phyloP scores from a whole-genome alignment of 2,329 filamentous ascomycete species.

The Aplosporella prunicola region DNA sequence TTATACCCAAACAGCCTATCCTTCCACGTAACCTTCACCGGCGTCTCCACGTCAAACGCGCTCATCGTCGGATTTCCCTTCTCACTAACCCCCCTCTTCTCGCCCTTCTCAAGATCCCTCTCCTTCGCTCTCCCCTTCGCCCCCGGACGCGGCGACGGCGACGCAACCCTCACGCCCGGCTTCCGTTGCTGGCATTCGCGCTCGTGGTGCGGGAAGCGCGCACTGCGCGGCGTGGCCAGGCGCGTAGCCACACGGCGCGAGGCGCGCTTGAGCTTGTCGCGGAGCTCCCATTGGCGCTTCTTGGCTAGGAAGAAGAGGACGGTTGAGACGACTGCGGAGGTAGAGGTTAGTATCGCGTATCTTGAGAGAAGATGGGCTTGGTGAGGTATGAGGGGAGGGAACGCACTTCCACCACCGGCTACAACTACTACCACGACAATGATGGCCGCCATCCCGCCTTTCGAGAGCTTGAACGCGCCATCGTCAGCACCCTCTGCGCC shows the following conservation, averaged over 20 bases:
- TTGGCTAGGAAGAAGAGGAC: slow-evolving; percentile 72
- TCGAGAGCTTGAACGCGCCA: slow-evolving; percentile 54
- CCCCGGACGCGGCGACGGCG: slow-evolving; percentile 22
- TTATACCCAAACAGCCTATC: slow-evolving; percentile 9
- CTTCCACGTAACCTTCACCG: slow-evolving; percentile 15
- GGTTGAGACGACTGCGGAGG: slow-evolving; percentile 48
- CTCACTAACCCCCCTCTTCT: neutral
- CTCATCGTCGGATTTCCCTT: slow-evolving; percentile 21
- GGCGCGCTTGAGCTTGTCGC: slow-evolving; percentile 61
- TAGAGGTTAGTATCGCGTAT: slow-evolving; percentile 13
- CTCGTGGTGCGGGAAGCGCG: too few relatives aligned
- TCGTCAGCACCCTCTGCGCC: slow-evolving; percentile 57
- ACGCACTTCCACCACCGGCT: slow-evolving; percentile 53
- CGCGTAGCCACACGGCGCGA: slow-evolving; percentile 38
- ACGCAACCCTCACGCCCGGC: slow-evolving; percentile 27
- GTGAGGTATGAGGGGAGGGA: slow-evolving; percentile 9
- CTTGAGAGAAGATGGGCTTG: too few relatives aligned
- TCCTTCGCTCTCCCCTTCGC: slow-evolving; percentile 16
- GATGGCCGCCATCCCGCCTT: slow-evolving; percentile 63
- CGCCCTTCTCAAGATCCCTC: slow-evolving; percentile 27
- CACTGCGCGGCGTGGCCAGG: too few relatives aligned
- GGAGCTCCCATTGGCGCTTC: slow-evolving; percentile 74
- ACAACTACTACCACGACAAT: slow-evolving; percentile 59
- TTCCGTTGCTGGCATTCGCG: slow-evolving; percentile 27
- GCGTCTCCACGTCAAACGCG: slow-evolving; percentile 21